Evolutionary conservation across 345 rosid genomes (phyloP).

Genomic region (Hibiscus trionum): DNA sequence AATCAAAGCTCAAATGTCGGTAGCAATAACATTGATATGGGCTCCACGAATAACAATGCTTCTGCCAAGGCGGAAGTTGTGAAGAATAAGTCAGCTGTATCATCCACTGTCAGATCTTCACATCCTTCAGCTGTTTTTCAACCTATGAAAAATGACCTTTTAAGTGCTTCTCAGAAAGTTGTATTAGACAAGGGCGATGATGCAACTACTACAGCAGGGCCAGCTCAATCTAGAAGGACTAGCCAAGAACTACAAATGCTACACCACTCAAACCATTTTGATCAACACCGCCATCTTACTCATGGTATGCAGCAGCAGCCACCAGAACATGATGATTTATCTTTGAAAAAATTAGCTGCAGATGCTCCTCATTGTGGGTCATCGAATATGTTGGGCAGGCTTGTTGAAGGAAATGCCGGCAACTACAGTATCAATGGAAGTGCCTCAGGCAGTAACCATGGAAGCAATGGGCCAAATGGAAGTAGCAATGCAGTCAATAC

Average conservation of each 20-base stretch:
- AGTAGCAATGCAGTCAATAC: conserved; percentile 29
- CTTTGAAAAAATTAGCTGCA: conserved; percentile 30
- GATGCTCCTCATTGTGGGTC: conserved; percentile 37
- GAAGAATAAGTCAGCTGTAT: conserved; percentile 30
- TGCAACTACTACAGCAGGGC: conserved; percentile 1
- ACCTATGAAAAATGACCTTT: conserved; percentile 20
- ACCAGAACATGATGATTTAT: conserved; percentile 19
- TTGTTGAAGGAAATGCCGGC: conserved; percentile 29
- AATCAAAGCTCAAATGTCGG: conserved; percentile 39
- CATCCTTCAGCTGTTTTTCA: conserved; percentile 23
- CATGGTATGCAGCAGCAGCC: conserved; percentile 16
- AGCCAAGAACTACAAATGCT: conserved; percentile 21
- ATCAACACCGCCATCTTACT: conserved; percentile 16
- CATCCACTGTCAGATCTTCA: conserved; percentile 27
- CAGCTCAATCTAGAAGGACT: conserved; percentile 22
- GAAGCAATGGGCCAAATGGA: conserved; percentile 39
- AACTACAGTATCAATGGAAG: conserved; percentile 41
- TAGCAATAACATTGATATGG: conserved; percentile 43
- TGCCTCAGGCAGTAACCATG: conserved; percentile 43
- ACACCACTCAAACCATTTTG: conserved; percentile 10
- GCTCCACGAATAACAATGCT: conserved; percentile 35
- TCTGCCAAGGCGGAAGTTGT: conserved; percentile 20
- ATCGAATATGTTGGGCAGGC: conserved; percentile 32
- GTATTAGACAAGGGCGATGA: conserved; percentile 21
- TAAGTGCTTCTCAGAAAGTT: conserved; percentile 16